Base-by-base conservation (phyloP, 2,329 filamentous ascomycete species). In the Pseudofabraea citricarpa region DNA sequence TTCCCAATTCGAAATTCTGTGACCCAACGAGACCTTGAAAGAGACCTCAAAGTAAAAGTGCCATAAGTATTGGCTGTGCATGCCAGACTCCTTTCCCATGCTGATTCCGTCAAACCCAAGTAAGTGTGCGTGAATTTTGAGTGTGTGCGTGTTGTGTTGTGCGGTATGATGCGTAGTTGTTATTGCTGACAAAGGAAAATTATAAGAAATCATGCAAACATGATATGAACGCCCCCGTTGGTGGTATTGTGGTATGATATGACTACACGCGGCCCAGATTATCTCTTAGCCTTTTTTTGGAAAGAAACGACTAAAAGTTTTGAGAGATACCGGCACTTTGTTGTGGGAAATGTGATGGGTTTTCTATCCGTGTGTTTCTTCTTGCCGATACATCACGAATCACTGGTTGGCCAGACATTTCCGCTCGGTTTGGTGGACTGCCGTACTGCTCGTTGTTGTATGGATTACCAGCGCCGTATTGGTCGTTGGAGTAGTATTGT, bases 291-390 rank as follows among this genome's bases (percentile, higher is more conserved):
- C 10, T 37, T 21, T 37, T 21, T 9, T 12, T 18, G 19, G 21
- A 22, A 37, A n/a, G n/a, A 22, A 21, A 24, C 18, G 10, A 23
- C 55, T 79, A 97, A 59, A 98, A 98, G 66, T 98, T 98, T 68
- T 97, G 93, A 23, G 93, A 87, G 58, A 98, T 96, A 46, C 93
- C 93, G 29, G 88, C 88, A 57, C 87, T 95, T 70, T 95, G 90
- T 61, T 94, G 88, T 9, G 91, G 90, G 58, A 87, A 94, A 50
- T 93, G 87, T 35, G 87, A 80, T 2, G 89, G 85, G 62, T 85
- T 95, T 69, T 97, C 90, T 59, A 98, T 97, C 49, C 90, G 81
- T 10, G 93, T 96, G 69, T 96, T 96, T 53, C 93, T 81, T 55
- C 93, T 76, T 21, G 93, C 93, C 51, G 86, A 85, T 52, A 97